A percentile compares a stretch with the other conserved stretches of the same genome.
These are phyloP conservation scores for Theobroma cacao DNA, from an alignment of 345 rosid species.

Conservation along the genomic window DNA sequence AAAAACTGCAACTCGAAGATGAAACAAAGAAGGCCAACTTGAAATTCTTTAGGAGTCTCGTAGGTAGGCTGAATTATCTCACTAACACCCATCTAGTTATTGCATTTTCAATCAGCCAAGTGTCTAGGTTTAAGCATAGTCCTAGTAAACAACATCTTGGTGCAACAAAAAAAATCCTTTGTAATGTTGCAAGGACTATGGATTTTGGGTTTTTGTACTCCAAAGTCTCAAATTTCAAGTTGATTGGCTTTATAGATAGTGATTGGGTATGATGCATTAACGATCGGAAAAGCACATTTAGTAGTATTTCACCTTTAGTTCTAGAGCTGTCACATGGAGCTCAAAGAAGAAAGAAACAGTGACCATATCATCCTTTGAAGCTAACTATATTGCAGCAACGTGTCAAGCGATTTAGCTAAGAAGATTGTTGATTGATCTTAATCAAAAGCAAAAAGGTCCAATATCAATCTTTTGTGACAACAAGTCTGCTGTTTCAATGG, in stretches of 20 bases:
- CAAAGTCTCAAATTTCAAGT: no score
- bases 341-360: not conserved
- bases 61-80: not conserved
- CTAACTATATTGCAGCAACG: not conserved
- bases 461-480: not conserved
- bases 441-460: not conserved
- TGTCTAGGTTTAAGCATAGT: not conserved
- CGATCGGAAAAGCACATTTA: not conserved
- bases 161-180: no score
- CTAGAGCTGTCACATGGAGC: not conserved
- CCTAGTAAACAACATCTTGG: not conserved
- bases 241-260: not conserved
- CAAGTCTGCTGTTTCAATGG: not conserved
- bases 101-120: not conserved
- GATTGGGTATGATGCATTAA: not conserved
- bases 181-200: not conserved
- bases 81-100: not conserved
- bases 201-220: not conserved
- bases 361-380: not conserved
- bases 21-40: not conserved
- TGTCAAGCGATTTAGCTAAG: no score
- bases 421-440: not conserved
- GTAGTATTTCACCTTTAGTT: not conserved
- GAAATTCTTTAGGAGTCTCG: not conserved
- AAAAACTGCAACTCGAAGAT: not conserved